These are phyloP conservation scores for Bruguiera sexangula DNA, from an alignment of 345 rosid species.

Conservation along the genomic window DNA sequence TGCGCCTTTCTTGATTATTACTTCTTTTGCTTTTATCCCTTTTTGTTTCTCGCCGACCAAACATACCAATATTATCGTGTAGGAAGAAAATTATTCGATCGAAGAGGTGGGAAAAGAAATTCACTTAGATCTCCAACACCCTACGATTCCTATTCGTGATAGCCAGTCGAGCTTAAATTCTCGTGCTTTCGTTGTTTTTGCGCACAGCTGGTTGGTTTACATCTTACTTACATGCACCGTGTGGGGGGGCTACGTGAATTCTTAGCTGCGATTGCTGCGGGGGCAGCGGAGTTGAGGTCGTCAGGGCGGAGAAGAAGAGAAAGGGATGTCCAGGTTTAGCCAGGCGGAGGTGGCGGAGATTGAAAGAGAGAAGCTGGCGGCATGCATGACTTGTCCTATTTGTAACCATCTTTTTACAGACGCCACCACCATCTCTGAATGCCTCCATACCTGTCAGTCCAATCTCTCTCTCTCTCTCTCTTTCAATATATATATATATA, in stretches of 20 bases:
- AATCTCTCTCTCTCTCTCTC: not conserved
- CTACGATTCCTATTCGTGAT: no score
- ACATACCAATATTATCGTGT: not conserved
- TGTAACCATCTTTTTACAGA: slow-evolving; percentile 39
- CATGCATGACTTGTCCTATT: slow-evolving; percentile 50
- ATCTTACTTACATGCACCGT: slow-evolving; percentile 27
- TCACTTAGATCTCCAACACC: no score
- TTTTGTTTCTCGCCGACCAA: slow-evolving; percentile 20
- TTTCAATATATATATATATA: not conserved
- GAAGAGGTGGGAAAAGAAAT: no score
- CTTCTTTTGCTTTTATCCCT: not conserved
- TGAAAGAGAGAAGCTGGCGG: slow-evolving; percentile 21
- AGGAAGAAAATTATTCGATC: no score
- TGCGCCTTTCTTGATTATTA: no score
- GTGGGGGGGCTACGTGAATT: not conserved
- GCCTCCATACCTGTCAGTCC: slow-evolving; percentile 50
- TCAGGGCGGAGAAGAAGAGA: not conserved
- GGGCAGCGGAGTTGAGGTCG: no score
- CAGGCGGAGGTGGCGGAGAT: slow-evolving; percentile 30
- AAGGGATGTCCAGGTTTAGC: slow-evolving; percentile 5
- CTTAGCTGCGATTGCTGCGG: no score
- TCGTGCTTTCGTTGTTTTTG: slow-evolving; percentile 3
- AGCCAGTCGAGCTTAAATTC: not conserved
- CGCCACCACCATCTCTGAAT: slow-evolving; percentile 53
- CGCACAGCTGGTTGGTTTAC: no score